phyloP scores from a whole-genome alignment of 148 eudicot species.

The Rhododendron griersonianum region DNA sequence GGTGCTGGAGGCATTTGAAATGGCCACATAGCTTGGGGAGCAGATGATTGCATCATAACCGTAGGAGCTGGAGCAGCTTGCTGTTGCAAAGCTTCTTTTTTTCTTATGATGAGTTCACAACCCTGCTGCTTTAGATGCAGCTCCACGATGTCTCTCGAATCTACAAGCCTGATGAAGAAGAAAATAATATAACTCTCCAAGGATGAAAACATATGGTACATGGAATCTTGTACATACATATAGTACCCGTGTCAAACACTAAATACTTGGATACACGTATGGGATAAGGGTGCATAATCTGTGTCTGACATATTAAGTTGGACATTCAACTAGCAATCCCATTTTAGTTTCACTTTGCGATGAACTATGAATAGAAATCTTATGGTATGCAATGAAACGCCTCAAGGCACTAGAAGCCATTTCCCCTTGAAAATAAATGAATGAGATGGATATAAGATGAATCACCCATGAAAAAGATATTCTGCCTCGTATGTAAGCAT shows the following conservation, averaged over 20 bases:
- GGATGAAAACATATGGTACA: background rate
- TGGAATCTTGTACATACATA: background rate
- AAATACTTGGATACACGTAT: background rate
- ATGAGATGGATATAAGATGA: background rate
- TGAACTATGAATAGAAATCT: background rate
- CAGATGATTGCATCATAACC: slow-evolving; percentile 27
- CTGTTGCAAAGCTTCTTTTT: slow-evolving; percentile 50
- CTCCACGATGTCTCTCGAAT: slow-evolving; percentile 58
- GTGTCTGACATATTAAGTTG: background rate
- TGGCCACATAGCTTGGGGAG: slow-evolving; percentile 22
- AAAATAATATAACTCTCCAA: slow-evolving; percentile 1
- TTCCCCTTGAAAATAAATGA: background rate
- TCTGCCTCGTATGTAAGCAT: slow-evolving; percentile 1
- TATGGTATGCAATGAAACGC: background rate
- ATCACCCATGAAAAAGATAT: background rate
- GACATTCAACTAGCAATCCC: background rate
- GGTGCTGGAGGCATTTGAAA: slow-evolving; percentile 25
- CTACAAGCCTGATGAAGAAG: slow-evolving; percentile 36
- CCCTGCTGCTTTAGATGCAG: slow-evolving; percentile 47
- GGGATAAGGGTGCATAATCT: background rate
- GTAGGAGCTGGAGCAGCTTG: slow-evolving; percentile 26
- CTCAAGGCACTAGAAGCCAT: background rate
- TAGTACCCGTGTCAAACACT: background rate
- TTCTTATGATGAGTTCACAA: slow-evolving; percentile 44
- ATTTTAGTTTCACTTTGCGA: background rate